A percentile compares a stretch with the other conserved stretches of the same genome.
phyloP scores from a whole-genome alignment of 495 filamentous ascomycete species.

The Cercophora newfieldiana region DNA sequence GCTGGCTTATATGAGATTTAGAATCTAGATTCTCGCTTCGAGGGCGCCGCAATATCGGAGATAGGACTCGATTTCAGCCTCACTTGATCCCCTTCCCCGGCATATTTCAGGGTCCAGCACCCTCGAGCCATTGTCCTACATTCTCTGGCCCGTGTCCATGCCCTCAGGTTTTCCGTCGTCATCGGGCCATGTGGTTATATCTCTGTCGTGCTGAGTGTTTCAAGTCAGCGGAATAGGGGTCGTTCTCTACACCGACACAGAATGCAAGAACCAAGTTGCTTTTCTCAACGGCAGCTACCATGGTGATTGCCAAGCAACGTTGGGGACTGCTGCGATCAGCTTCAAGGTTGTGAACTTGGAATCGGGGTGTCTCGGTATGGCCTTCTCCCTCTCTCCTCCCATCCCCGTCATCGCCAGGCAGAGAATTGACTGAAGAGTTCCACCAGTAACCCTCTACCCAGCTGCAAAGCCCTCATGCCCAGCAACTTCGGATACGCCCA shows the following conservation, averaged over 20 bases:
- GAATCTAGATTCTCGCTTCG: no score
- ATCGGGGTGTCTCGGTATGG: conserved; percentile 4
- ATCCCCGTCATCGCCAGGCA: background rate
- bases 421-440: background rate
- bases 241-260: background rate
- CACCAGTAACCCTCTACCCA: background rate
- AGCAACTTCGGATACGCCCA: background rate
- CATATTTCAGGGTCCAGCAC: no score
- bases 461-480: background rate
- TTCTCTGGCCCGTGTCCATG: no score
- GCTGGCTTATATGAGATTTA: no score
- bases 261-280: background rate
- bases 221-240: background rate
- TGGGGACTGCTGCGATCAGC: background rate
- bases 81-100: no score
- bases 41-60: no score
- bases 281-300: background rate
- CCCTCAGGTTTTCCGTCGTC: no score
- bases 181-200: no score
- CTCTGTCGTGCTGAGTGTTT: no score
- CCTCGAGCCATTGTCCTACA: no score
- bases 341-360: conserved; percentile 3
- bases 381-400: background rate
- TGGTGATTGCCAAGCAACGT: background rate
- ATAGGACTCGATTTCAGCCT: no score